Evolutionary conservation across 1,139 yeast species (phyloP).

Genomic region (Geotrichum australiense): DNA sequence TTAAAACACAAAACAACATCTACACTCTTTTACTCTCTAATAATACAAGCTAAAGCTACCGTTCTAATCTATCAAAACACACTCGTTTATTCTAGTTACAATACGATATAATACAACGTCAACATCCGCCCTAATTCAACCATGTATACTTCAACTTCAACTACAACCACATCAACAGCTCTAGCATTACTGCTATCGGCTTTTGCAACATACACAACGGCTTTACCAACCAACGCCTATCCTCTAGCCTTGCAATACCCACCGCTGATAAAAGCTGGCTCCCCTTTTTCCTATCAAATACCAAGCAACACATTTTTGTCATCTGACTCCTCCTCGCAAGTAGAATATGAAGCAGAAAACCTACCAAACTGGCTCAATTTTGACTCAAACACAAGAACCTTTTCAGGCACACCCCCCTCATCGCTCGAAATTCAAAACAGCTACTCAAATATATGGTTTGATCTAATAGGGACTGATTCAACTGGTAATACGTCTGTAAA

Average conservation of each 20-base stretch:
- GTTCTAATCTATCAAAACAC: too few species aligned
- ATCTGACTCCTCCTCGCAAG: slow-evolving; percentile 36
- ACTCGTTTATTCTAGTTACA: neutral
- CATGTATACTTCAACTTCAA: neutral
- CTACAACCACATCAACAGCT: neutral
- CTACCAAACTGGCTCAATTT: slow-evolving; percentile 77
- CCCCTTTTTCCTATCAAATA: slow-evolving; percentile 58
- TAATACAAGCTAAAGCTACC: too few species aligned
- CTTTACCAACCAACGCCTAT: slow-evolving; percentile 12
- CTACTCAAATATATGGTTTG: slow-evolving; percentile 36
- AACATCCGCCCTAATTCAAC: neutral
- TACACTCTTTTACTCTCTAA: too few species aligned
- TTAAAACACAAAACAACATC: too few species aligned
- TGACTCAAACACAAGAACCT: slow-evolving; percentile 52
- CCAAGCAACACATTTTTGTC: slow-evolving; percentile 67
- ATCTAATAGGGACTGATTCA: slow-evolving; percentile 59
- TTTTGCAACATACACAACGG: slow-evolving; percentile 1
- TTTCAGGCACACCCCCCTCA: slow-evolving; percentile 61
- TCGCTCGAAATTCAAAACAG: slow-evolving; percentile 18
- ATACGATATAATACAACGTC: too few species aligned
- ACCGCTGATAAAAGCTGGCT: slow-evolving; percentile 69
- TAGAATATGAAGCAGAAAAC: slow-evolving; percentile 45
- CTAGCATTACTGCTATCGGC: slow-evolving; percentile 2
- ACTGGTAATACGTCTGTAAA: slow-evolving; percentile 39
- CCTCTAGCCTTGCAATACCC: slow-evolving; percentile 52